A percentile compares a stretch with the other conserved stretches of the same genome.
Conservation (phyloP, 495 filamentous ascomycete species). For the Tetracladium setigerum region DNA sequence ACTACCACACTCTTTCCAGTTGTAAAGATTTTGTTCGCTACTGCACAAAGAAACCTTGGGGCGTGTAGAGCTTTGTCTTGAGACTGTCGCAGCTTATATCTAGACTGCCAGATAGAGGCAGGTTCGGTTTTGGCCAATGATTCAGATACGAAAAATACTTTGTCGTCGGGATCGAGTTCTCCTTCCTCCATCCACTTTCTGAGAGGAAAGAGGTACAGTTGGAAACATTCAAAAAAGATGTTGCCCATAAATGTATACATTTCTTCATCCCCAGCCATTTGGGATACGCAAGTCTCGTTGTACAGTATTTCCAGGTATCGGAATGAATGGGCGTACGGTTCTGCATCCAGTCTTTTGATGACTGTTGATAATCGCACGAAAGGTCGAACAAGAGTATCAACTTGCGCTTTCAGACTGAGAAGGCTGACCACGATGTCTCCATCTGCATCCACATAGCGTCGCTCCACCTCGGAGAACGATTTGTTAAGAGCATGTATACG, state of each 20-base stretch:
- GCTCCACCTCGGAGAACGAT: slow-evolving; percentile 36
- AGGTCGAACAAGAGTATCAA: slow-evolving; percentile 44
- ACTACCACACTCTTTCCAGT: slow-evolving; percentile 86
- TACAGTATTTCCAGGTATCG: slow-evolving; percentile 62
- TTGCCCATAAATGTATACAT: slow-evolving; percentile 52
- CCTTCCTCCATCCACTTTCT: slow-evolving; percentile 81
- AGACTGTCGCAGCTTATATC: slow-evolving; percentile 55
- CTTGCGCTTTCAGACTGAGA: slow-evolving; percentile 51
- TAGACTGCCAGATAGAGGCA: slow-evolving; percentile 65
- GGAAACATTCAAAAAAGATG: slow-evolving; percentile 77
- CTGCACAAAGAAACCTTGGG: slow-evolving; percentile 65
- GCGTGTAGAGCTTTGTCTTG: slow-evolving; percentile 49
- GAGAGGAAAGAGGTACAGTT: slow-evolving; percentile 74
- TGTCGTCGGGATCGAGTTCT: slow-evolving; percentile 51
- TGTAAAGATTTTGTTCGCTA: slow-evolving; percentile 65
- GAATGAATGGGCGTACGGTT: slow-evolving; percentile 20
- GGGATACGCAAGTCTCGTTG: slow-evolving; percentile 55
- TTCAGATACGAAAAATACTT: slow-evolving; percentile 67
- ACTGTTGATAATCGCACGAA: slow-evolving; percentile 47
- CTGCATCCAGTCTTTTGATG: slow-evolving; percentile 23
- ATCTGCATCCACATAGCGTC: slow-evolving; percentile 32
- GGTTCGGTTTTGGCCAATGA: slow-evolving; percentile 48
- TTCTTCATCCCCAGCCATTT: slow-evolving; percentile 55
- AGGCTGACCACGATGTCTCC: slow-evolving; percentile 46
- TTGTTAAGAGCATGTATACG: slow-evolving; percentile 36